Percentiles rank a stretch among this genome's conserved stretches.
Evolutionary conservation across 805 yeast genomes (phyloP).

Genomic region (Metschnikowia arizonensis): DNA sequence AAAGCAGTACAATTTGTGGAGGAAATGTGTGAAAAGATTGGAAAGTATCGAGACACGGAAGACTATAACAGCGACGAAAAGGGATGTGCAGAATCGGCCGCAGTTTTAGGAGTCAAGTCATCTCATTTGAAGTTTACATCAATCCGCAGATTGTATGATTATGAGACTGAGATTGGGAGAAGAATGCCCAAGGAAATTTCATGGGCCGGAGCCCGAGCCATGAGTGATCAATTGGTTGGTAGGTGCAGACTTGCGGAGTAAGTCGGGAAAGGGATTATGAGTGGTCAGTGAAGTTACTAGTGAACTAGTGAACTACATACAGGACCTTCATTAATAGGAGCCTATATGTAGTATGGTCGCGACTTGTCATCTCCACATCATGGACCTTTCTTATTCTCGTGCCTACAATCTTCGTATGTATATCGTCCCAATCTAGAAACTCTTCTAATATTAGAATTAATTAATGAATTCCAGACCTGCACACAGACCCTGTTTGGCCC

Average conservation of each 20-base stretch:
- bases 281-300: no score
- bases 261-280: no score
- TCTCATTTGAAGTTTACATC: constrained; percentile 73
- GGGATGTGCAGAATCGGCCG: constrained; percentile 52
- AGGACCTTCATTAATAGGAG: no score
- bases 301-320: no score
- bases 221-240: constrained; percentile 83
- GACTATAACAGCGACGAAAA: constrained; percentile 33
- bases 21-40: constrained; percentile 25
- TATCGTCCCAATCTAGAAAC: background rate
- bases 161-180: constrained; percentile 72
- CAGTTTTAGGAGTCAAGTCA: constrained; percentile 78
- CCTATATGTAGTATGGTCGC: no score
- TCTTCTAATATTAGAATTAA: background rate
- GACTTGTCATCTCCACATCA: background rate
- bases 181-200: constrained; percentile 88
- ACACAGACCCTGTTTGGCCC: background rate
- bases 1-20: constrained; percentile 70
- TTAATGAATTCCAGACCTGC: background rate
- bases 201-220: constrained; percentile 73
- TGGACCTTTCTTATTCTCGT: background rate
- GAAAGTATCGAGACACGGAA: constrained; percentile 21
- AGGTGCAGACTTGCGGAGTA: constrained; percentile 34
- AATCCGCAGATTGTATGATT: constrained; percentile 73
- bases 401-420: background rate